phyloP scores from a whole-genome alignment of 345 rosid genomes.

The Sisymbrium altissimum region DNA sequence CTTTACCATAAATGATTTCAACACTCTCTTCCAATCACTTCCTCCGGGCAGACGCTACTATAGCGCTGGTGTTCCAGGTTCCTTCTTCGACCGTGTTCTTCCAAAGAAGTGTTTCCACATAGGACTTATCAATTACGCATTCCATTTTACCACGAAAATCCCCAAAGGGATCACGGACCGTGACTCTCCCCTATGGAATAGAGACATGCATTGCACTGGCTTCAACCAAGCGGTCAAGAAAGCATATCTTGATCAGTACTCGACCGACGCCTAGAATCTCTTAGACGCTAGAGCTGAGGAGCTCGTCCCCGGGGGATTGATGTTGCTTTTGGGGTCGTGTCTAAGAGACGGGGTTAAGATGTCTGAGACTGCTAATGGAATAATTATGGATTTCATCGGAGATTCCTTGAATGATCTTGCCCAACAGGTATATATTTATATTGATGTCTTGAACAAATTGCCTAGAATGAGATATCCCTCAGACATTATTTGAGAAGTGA shows the following conservation, averaged over 20 bases:
- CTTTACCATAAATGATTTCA: slow-evolving; percentile 49
- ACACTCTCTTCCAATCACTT: slow-evolving; percentile 48
- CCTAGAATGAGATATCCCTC: not conserved
- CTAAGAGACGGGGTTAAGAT: slow-evolving; percentile 12
- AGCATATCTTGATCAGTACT: slow-evolving; percentile 37
- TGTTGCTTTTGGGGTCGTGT: slow-evolving; percentile 30
- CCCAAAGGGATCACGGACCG: slow-evolving; percentile 32
- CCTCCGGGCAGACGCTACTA: slow-evolving; percentile 29
- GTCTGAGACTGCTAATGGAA: slow-evolving; percentile 19
- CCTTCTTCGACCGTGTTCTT: slow-evolving; percentile 37
- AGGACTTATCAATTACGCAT: slow-evolving; percentile 25
- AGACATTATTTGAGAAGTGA: no score
- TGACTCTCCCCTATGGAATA: slow-evolving; percentile 37
- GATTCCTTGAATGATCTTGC: slow-evolving; percentile 35
- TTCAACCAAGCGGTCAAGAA: slow-evolving; percentile 25
- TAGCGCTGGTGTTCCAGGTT: slow-evolving; percentile 36
- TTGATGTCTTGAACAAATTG: no score
- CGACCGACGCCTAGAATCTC: slow-evolving; percentile 21
- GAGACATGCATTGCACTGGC: slow-evolving; percentile 37
- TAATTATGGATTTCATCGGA: slow-evolving; percentile 14
- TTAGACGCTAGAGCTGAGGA: slow-evolving; percentile 33
- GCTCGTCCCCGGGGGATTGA: slow-evolving; percentile 38
- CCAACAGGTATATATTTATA: slow-evolving; percentile 29
- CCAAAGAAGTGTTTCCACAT: slow-evolving; percentile 44
- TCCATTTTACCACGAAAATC: slow-evolving; percentile 39